These are phyloP conservation scores for Neopestalotiopsis rosae DNA, from an alignment of 2,329 filamentous ascomycete species.

Conservation along the genomic window DNA sequence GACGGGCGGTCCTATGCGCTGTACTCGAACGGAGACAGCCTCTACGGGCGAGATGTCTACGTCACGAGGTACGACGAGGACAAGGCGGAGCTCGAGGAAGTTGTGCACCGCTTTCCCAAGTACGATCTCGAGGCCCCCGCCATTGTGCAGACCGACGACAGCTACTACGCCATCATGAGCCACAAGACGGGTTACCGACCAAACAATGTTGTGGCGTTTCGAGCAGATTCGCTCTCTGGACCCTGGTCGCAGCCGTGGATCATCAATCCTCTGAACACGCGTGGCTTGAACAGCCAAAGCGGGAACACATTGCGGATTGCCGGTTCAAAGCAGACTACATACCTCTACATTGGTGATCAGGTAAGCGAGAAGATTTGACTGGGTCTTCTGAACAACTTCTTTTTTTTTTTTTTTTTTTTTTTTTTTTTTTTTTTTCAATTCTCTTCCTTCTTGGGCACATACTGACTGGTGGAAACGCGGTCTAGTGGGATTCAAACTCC, in stretches of 20 bases:
- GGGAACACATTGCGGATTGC: constrained; percentile 54
- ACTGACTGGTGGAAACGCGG: neutral
- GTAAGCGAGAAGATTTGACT: too few relatives aligned
- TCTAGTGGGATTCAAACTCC: constrained; percentile 57
- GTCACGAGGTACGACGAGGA: constrained; percentile 58
- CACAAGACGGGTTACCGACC: constrained; percentile 69
- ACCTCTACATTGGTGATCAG: constrained; percentile 56
- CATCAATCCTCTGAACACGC: constrained; percentile 54
- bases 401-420: too few relatives aligned
- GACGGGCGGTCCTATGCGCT: constrained; percentile 60
- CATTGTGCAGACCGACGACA: constrained; percentile 63
- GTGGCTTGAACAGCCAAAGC: constrained; percentile 59
- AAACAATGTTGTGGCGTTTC: constrained; percentile 64
- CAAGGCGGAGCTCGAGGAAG: constrained; percentile 54
- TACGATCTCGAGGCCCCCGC: constrained; percentile 66
- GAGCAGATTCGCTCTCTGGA: constrained; percentile 53
- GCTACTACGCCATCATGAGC: constrained; percentile 66
- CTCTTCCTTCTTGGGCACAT: too few relatives aligned
- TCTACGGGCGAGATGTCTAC: constrained; percentile 62
- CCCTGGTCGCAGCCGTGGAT: constrained; percentile 62
- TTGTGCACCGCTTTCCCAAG: constrained; percentile 62
- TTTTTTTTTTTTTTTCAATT: too few relatives aligned
- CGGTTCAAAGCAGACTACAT: constrained; percentile 53
- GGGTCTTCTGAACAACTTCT: too few relatives aligned
- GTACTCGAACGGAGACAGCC: constrained; percentile 64